phyloP scores from a whole-genome alignment of 441 rosid species.

The Francoa sonchifolia region DNA sequence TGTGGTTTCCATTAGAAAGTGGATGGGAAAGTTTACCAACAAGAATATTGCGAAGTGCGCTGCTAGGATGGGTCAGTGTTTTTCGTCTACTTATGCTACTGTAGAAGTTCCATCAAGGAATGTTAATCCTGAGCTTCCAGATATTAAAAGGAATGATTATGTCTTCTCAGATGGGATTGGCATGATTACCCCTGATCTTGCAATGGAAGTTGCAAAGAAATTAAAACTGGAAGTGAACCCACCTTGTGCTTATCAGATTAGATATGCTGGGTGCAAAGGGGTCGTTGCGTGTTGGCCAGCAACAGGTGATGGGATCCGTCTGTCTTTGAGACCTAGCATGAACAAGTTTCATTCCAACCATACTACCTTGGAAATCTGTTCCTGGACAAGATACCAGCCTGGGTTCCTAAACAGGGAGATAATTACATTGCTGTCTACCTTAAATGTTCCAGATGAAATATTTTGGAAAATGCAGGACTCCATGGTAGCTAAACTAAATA shows the following conservation, averaged over 20 bases:
- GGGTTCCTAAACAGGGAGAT: constrained; percentile 91
- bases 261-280: constrained; percentile 91
- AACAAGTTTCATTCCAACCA: constrained; percentile 55
- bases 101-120: constrained; percentile 48
- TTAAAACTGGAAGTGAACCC: constrained; percentile 39
- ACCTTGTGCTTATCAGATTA: constrained; percentile 83
- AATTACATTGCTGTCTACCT: constrained; percentile 52
- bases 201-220: constrained; percentile 56
- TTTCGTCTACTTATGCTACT: constrained; percentile 86
- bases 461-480: constrained; percentile 68
- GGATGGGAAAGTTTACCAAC: constrained; percentile 77
- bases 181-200: constrained; percentile 69
- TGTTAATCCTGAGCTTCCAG: constrained; percentile 37
- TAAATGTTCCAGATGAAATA: constrained; percentile 51
- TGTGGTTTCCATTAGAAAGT: constrained; percentile 32
- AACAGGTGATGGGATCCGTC: constrained; percentile 38
- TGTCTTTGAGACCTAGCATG: constrained; percentile 70
- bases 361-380: constrained; percentile 68
- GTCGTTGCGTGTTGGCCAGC: constrained; percentile 93
- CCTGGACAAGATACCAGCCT: constrained; percentile 94
- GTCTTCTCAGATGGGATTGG: constrained; percentile 90
- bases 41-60: constrained; percentile 76
- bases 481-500: constrained; percentile 55
- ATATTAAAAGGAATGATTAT: constrained; percentile 47
- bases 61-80: constrained; percentile 94